These are phyloP conservation scores for Fusarium sp. DNA, from an alignment of 2,329 filamentous ascomycete genomes.

Conservation along the genomic window DNA sequence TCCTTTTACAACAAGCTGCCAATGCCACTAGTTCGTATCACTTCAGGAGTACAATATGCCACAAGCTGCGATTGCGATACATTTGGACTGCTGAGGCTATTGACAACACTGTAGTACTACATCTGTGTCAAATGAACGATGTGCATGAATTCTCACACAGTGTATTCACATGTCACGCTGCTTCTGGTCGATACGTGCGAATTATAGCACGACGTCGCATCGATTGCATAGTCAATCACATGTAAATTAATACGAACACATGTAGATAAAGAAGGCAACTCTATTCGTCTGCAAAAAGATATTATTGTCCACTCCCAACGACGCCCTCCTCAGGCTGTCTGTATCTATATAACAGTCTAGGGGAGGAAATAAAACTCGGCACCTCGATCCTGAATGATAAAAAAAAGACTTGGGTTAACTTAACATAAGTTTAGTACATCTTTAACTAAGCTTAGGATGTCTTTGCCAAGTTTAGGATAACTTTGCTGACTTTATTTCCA, in stretches of 20 bases:
- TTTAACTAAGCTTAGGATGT: too few species aligned
- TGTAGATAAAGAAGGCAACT: not conserved
- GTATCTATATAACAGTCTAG: too few species aligned
- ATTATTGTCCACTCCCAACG: too few species aligned
- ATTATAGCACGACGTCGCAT: not conserved
- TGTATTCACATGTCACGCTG: not conserved
- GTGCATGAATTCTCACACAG: not conserved
- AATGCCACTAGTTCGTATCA: not conserved
- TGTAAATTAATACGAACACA: not conserved
- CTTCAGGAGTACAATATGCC: not conserved
- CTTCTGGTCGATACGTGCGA: not conserved
- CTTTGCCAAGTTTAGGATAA: too few species aligned
- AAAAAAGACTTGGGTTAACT: too few species aligned
- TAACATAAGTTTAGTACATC: too few species aligned
- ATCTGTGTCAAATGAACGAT: not conserved
- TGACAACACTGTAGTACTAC: not conserved
- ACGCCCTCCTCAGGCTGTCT: too few species aligned
- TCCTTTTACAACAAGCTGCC: not conserved
- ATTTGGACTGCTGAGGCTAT: not conserved
- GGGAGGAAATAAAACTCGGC: too few species aligned
- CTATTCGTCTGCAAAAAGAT: not conserved
- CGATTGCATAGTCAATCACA: not conserved
- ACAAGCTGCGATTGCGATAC: not conserved
- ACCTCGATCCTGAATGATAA: too few species aligned
- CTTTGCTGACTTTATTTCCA: too few species aligned